Conservation (phyloP, 1,284 basidiomycete species). For the Sporisorium exsertum region DNA sequence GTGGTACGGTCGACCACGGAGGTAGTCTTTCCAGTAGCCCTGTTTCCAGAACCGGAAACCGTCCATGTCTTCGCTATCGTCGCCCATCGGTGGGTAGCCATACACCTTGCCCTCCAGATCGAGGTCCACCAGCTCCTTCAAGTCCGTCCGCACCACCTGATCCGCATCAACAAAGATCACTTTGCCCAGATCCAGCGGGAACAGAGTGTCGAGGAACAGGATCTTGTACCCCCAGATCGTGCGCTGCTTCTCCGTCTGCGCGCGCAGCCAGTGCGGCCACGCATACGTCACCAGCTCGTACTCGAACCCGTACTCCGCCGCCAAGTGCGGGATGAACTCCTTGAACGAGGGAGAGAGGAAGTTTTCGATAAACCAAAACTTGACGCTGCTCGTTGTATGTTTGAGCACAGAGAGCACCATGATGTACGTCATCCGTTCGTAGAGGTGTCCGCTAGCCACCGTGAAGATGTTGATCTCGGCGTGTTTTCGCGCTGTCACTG, state of each 20-base stretch:
- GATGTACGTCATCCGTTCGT: slow-evolving; percentile 97
- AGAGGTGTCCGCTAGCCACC: slow-evolving; percentile 93
- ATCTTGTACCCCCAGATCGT: slow-evolving; percentile 99
- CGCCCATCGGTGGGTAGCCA: slow-evolving; percentile 94
- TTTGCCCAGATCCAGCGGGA: slow-evolving; percentile 97
- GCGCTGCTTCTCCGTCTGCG: slow-evolving; percentile 95
- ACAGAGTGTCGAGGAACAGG: slow-evolving; percentile 95
- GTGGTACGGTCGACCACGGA: slow-evolving; percentile 52
- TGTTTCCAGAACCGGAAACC: slow-evolving; percentile 98
- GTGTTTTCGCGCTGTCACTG: slow-evolving; percentile 20
- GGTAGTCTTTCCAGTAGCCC: slow-evolving; percentile 71
- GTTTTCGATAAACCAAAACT: slow-evolving; percentile 99
- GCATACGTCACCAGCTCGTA: slow-evolving; percentile 98
- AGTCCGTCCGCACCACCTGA: slow-evolving; percentile 88
- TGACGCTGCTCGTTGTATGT: slow-evolving; percentile 91
- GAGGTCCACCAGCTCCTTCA: slow-evolving; percentile 90
- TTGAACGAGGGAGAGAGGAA: slow-evolving; percentile 98
- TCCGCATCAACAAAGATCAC: slow-evolving; percentile 97
- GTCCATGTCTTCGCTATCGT: slow-evolving; percentile 91
- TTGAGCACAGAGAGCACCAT: slow-evolving; percentile 96
- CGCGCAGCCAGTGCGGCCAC: slow-evolving; percentile 97
- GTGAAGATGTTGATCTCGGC: slow-evolving; percentile 97
- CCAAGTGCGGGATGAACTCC: slow-evolving; percentile 93
- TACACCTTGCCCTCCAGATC: slow-evolving; percentile 79
- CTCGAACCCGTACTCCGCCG: slow-evolving; percentile 88